Percentiles rank a stretch among this genome's conserved stretches.
Conservation (phyloP, 2,329 filamentous ascomycete species). For the Aspergillus brunneoviolaceus region DNA sequence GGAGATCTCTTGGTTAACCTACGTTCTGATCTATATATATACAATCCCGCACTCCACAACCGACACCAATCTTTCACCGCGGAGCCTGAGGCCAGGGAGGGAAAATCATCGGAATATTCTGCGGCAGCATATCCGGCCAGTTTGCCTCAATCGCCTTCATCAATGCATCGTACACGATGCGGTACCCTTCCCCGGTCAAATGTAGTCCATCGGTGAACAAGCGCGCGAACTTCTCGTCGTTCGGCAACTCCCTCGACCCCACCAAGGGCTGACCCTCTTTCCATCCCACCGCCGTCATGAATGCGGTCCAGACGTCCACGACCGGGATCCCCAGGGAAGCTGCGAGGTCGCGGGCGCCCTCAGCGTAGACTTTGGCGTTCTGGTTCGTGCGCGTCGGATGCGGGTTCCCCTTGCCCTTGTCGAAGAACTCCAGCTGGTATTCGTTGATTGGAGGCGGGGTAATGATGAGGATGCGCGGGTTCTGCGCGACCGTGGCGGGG, state of each 20-base stretch:
- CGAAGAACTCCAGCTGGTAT: conserved; percentile 58
- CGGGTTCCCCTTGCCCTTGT: conserved; percentile 50
- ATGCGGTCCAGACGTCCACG: conserved; percentile 74
- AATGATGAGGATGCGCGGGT: conserved; percentile 71
- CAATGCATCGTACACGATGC: conserved; percentile 55
- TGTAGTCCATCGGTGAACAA: conserved; percentile 62
- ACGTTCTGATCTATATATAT: background rate
- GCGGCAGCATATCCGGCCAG: conserved; percentile 58
- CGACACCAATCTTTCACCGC: conserved; percentile 24
- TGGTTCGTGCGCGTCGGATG: conserved; percentile 58
- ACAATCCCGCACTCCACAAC: background rate
- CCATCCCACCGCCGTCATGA: conserved; percentile 67
- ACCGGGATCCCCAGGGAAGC: conserved; percentile 58
- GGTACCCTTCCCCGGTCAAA: conserved; percentile 57
- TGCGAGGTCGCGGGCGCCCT: conserved; percentile 65
- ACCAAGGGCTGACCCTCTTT: conserved; percentile 50
- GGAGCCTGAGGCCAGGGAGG: conserved; percentile 53
- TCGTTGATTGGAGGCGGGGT: conserved; percentile 81
- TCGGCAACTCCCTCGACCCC: conserved; percentile 58
- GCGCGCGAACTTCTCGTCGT: conserved; percentile 55
- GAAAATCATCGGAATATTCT: conserved; percentile 52
- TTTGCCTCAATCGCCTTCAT: conserved; percentile 51
- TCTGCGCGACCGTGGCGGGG: conserved; percentile 66
- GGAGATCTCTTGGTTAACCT: background rate
- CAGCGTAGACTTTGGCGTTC: conserved; percentile 62